phyloP scores from a whole-genome alignment of 768 basidiomycete species.

The Psilocybe cyanescens region DNA sequence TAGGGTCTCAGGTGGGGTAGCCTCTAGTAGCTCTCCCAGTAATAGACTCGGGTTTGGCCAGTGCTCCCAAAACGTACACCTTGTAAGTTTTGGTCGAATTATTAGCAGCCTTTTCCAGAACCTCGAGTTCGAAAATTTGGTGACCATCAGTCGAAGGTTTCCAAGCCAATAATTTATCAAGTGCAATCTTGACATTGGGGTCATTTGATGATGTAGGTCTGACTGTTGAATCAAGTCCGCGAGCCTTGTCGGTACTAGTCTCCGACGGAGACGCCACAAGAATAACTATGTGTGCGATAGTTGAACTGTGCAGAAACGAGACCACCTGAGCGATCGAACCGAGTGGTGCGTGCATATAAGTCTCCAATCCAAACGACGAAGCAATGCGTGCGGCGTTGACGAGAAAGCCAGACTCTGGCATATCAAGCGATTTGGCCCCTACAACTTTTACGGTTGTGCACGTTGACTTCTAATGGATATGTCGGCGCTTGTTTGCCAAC shows the following conservation, averaged over 20 bases:
- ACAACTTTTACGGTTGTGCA: neutral
- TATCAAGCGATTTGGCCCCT: neutral
- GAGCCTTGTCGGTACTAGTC: neutral
- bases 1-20: conserved; percentile 15
- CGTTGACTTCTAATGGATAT: neutral
- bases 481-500: neutral
- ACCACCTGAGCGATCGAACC: conserved; percentile 1
- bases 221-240: conserved; percentile 3
- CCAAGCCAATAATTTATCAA: neutral
- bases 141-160: too few species aligned
- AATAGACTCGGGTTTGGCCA: neutral
- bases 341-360: neutral
- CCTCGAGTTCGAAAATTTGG: neutral
- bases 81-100: neutral
- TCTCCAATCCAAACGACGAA: neutral
- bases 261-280: neutral
- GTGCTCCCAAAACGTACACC: neutral
- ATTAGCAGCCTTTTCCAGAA: neutral
- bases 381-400: neutral
- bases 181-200: neutral
- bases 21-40: conserved; percentile 24
- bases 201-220: too few species aligned
- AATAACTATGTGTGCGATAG: neutral
- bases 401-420: neutral
- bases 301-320: neutral